Evolutionary conservation across 305 asterid genomes (phyloP), one percentile per base, ranked within the genome.

Genomic region (Fraxinus latifolia): DNA sequence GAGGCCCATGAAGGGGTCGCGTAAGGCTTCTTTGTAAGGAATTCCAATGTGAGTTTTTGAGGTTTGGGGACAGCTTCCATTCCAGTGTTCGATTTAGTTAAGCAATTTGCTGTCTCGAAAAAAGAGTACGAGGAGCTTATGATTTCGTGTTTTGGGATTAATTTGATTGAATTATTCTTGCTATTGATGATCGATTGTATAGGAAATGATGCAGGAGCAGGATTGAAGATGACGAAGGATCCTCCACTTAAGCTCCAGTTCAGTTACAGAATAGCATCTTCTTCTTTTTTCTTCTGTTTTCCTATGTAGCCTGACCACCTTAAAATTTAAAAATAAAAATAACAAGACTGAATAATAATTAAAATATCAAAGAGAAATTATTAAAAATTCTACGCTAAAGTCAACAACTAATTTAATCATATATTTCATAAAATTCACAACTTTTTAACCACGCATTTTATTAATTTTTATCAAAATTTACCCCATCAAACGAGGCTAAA

Each of bases 1-100:
- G 93, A 84, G 42, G 97, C 99, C 98, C 97, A 94, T 2, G 93
- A 83, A 75, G 99, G 99, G 71, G 97, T 88, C 77, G 37, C 47
- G 80, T 92, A 95, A 12, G 94, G 87, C 88, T 87, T 93, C 89
- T 90, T 90, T 15, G 86, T 78, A 29, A 91, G 93, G 83, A 94
- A 92, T 1, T 82, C 88, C 81, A 89, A 88, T 21, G 76, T 33
- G 73, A 89, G 77, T 23, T 86, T 86, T 39, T 81, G 86, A 34
- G 87, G 72, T 81, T 83, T 74, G 4, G 74, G 79, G 14, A 77
- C 42, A 37, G 86, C 80, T 60, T 87, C 87, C 94, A 88, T 91
- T 36, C 71, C 3, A 62, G 71, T 62, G 79, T 31, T 27, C 36
- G 65, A 75, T 36, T 34, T 23, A 58, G 81, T 14, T 1, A 58